Base-by-base conservation (phyloP, 2,329 filamentous ascomycete species). In the Stachybotrys chlorohalonatus region DNA sequence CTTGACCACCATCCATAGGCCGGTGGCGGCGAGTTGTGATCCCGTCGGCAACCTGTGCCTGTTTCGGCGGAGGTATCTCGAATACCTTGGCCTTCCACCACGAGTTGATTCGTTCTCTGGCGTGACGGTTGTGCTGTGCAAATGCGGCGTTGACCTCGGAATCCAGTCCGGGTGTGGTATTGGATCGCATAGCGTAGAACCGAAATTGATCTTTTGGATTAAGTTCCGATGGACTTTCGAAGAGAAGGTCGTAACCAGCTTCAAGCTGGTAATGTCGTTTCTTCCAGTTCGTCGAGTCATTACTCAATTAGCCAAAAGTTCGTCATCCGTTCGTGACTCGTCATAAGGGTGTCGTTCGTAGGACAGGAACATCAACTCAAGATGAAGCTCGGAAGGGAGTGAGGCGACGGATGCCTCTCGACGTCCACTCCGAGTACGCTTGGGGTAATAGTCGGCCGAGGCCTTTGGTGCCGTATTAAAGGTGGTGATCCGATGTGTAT, bases 11-110 rank as follows among this genome's bases (percentile, higher is more conserved):
- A 24, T 24, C 24, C 24, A 24, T 36, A 50, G 49, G 46, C 52
- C 55, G 58, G 57, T 53, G 58, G 63, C 62, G 61, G 60, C 65
- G 60, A 63, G 67, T 65, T 67, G 70, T 68, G 72, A 66, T 71
- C 74, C 75, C 76, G 57, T 71, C 73, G 72, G 73, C 36, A 42
- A 9, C 36, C 36, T 9, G 75, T 74, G 70, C 73, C 66, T 66
- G 67, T 62, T 64, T 66, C 62, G 58, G 58, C 61, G 61, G 57
- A 53, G 52, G 66, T 69, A 75, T 71, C 59, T 69, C 72, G 60
- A 73, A 74, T 74, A 71, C 65, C 63, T 59, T 59, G 58, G 62
- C 60, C 53, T 60, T 63, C 62, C 13, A 42, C 36, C 13, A 42
- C 36, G 36, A 42, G 13, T 9, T 42, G 36, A 42, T 9, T 9